Base-by-base conservation (phyloP, 441 rosid genomes). In the Gossypium laxum region DNA sequence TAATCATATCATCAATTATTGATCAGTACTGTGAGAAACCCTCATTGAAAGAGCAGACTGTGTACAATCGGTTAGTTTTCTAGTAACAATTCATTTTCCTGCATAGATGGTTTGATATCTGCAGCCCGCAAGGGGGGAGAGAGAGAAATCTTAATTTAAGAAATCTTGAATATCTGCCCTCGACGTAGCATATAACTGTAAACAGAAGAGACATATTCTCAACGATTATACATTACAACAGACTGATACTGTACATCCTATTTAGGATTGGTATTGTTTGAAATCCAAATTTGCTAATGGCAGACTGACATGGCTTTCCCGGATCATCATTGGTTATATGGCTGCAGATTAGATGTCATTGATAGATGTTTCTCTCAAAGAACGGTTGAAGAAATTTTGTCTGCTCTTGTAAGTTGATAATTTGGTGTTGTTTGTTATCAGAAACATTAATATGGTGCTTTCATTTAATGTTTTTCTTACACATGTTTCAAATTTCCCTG, bases 341-440 rank as follows among this genome's bases (percentile, higher is more conserved):
- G 66, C 61, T 67, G 72, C 86, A 91, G 96, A 81, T 82, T 87
- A 80, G 92, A 85, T 86, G 82, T 90, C 51, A 90, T 93, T 38
- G 85, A 88, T 66, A 84, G 80, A 77, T 91, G 96, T 76, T 93
- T 91, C 79, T 90, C 92, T 28, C 80, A 59, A 72, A 88, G 82
- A 80, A 91, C 96, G 17, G 88, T 88, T 56, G 96, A 91, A 80
- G 93, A 87, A 21, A 94, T 94, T 75, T 67, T 94, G 78, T 81
- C 79, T 75, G 85, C 97, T 65, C 92, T 93, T 73, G 96, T 93
- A 82, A 83, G 96, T 76, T 73, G 62, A n/a, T 70, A 6, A 2
- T 11, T 10, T 48, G 50, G 18, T 64, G 21, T 64, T 56, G 6
- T 32, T 66, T 47, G 21, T 66, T 66, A 2, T 47, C 4, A 6